Base-by-base conservation (phyloP, 2,329 filamentous ascomycete genomes). In the Mollisia scopiformis region DNA sequence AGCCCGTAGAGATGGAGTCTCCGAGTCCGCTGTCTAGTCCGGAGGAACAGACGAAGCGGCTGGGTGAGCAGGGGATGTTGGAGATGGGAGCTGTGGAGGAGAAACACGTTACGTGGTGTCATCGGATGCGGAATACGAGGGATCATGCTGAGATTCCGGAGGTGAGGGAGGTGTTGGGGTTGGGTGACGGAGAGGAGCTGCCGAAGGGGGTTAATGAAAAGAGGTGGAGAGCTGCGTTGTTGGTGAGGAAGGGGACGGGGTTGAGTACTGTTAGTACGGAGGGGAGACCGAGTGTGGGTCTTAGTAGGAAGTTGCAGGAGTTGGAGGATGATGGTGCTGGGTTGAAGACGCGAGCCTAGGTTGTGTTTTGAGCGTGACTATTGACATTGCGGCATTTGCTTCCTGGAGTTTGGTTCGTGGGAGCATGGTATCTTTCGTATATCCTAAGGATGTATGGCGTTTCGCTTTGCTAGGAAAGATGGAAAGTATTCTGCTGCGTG, bases 91-190 rank as follows among this genome's bases (percentile, higher is more conserved):
- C 64, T 23, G 69, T 73, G 2, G 79, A 84, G 69, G 79, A 84
- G 69, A 89, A 90, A 76, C 78, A 78, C 57, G 83, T 91, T 28
- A 87, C 85, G 1, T 96, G 92, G 91, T 93, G 89, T 69, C 90
- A 94, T 76, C 82, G 91, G 28, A 96, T 96, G 91, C 81, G 81
- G 71, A 90, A 85, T 59, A 94, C 91, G 13, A 79, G 91, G 52
- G 91, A 93, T 67, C 92, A 96, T 72, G 84, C 84, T 1, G 90
- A 93, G 78, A 79, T 93, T 1, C 80, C 82, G 0, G 87, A 88
- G 73, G 69, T 93, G 58, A 84, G 86, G 76, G 79, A 84, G 67
- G 74, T 91, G 13, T 73, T 92, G 49, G 88, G 88, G 0, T 68
- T 89, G 5, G 19, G 19, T 4, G 78, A 83, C 52, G 79, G 75